Evolutionary conservation across 305 asterid genomes (phyloP).

Genomic region (Nicotiana rustica): DNA sequence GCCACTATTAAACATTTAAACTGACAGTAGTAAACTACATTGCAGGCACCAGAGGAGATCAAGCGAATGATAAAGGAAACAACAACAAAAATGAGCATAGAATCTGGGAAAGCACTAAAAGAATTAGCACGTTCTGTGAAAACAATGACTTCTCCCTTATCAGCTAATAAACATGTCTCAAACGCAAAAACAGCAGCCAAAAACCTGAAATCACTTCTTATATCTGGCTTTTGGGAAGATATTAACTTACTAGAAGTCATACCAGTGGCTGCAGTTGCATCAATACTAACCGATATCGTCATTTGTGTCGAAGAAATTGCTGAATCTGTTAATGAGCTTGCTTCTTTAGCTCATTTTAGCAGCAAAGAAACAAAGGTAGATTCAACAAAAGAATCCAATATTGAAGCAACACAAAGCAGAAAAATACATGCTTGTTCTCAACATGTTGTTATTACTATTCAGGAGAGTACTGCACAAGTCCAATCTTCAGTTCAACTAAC

Average conservation of each 20-base stretch:
- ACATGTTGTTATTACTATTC: background rate
- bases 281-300: conserved; percentile 62
- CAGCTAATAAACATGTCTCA: conserved; percentile 48
- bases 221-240: conserved; percentile 51
- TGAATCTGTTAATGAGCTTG: conserved; percentile 61
- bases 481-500: too few relatives aligned
- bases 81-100: conserved; percentile 57
- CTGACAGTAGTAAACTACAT: background rate
- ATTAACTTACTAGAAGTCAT: conserved; percentile 50
- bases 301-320: conserved; percentile 56
- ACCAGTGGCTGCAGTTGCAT: conserved; percentile 62
- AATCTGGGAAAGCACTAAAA: conserved; percentile 65
- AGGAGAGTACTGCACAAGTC: background rate
- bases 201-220: conserved; percentile 51
- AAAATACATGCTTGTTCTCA: background rate
- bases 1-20: too few relatives aligned
- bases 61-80: conserved; percentile 44
- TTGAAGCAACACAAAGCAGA: background rate
- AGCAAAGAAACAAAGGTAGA: background rate
- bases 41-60: conserved; percentile 59
- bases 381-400: background rate
- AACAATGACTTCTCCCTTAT: conserved; percentile 59
- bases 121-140: conserved; percentile 55
- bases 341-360: conserved; percentile 59
- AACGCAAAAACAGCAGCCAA: conserved; percentile 54